These are phyloP conservation scores for Colletotrichum tropicicola DNA, from an alignment of 2,329 filamentous ascomycete species.

Conservation along the genomic window DNA sequence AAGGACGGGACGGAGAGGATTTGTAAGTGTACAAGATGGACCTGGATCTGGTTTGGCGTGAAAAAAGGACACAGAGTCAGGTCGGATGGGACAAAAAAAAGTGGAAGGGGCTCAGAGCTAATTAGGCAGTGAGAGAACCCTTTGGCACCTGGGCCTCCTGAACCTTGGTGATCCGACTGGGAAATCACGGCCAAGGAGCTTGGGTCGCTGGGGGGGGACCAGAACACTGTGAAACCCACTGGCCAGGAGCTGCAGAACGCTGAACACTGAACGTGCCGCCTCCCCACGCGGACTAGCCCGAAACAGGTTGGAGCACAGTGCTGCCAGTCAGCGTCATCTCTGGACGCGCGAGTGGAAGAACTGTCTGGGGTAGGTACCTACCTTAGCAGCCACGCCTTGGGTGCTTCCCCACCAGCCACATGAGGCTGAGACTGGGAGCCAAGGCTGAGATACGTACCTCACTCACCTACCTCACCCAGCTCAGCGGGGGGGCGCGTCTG, in stretches of 20 bases:
- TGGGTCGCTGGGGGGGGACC: slow-evolving; percentile 18
- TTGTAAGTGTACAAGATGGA: neutral
- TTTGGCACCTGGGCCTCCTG: slow-evolving; percentile 21
- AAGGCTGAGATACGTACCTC: slow-evolving; percentile 2
- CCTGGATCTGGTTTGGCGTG: neutral
- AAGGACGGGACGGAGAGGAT: slow-evolving; percentile 4
- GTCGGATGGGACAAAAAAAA: slow-evolving; percentile 13
- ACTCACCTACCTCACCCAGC: neutral
- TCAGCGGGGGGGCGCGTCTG: slow-evolving; percentile 6
- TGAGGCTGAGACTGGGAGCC: neutral
- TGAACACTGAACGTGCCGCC: neutral
- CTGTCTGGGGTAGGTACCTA: slow-evolving; percentile 21
- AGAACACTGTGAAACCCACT: slow-evolving; percentile 21
- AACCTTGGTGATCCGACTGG: slow-evolving; percentile 29
- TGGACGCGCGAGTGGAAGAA: slow-evolving; percentile 3
- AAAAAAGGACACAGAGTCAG: slow-evolving; percentile 26
- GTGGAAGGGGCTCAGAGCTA: slow-evolving; percentile 20
- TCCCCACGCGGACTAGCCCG: neutral
- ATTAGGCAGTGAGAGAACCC: slow-evolving; percentile 2
- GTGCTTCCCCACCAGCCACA: slow-evolving; percentile 13
- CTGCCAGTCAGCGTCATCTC: slow-evolving; percentile 8
- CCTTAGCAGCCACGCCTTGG: neutral
- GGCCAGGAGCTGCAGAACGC: slow-evolving; percentile 21
- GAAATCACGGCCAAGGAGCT: slow-evolving; percentile 30
- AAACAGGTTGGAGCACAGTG: neutral